Evolutionary conservation across 2,329 filamentous ascomycete genomes (phyloP).

Genomic region (Penicillium sp.): DNA sequence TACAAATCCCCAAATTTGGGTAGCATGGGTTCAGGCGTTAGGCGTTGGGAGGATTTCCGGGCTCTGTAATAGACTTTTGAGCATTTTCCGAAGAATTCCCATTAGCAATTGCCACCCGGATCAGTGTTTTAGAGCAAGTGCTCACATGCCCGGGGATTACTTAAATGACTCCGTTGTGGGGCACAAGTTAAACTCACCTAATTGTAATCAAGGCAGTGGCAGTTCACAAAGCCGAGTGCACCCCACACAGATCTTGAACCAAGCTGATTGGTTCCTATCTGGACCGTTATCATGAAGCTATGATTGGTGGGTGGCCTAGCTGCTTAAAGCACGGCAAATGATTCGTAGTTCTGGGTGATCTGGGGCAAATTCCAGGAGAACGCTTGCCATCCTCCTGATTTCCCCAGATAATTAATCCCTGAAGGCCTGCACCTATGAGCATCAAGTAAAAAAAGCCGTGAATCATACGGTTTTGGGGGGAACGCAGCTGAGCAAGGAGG

Average conservation of each 20-base stretch:
- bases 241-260: neutral
- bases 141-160: neutral
- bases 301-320: neutral
- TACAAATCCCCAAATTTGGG: neutral
- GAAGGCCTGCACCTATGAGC: neutral
- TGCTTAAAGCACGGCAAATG: neutral
- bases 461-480: neutral
- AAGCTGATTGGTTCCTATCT: neutral
- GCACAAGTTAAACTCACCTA: slow-evolving; percentile 1
- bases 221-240: neutral
- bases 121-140: slow-evolving; percentile 2
- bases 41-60: neutral
- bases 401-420: neutral
- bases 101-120: neutral
- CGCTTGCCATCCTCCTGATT: neutral
- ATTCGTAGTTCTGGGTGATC: neutral
- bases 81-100: neutral
- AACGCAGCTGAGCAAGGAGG: slow-evolving; percentile 1
- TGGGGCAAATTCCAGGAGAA: neutral
- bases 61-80: neutral
- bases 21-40: neutral
- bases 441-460: neutral
- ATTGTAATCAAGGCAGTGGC: slow-evolving; percentile 1
- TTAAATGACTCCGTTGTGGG: neutral
- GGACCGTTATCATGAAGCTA: neutral